Base-by-base conservation (phyloP, 192 early-diverging fungal species). In the Coemansia guatemalensis region DNA sequence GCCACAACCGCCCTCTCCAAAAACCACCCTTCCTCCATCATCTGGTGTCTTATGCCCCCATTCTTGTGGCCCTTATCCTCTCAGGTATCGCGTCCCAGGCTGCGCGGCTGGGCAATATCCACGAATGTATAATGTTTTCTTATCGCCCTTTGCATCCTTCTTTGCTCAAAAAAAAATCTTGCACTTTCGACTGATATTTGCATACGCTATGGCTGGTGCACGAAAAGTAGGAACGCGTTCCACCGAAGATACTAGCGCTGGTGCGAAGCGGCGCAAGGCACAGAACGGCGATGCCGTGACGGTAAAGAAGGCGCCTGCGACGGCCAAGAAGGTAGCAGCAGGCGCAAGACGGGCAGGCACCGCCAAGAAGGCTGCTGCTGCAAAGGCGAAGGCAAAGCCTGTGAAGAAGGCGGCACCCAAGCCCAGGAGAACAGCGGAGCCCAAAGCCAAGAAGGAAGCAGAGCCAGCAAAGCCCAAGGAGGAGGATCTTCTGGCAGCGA, bases 251-350 rank as follows among this genome's bases (percentile, higher is more conserved):
- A 62, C 60, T n/a, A 49, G 60, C 48, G 69, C 63, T 41, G 66
- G 61, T 47, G 56, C 35, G 20, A 78, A 78, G 70, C 65, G 56
- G 50, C 70, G 67, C 75, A 69, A 68, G 66, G 71, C 62, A 9
- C 64, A 69, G 54, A 50, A 55, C 35, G 48, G 49, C 25, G 29
- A 52, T n/a, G 32, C 59, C 21, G 56, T 49, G 71, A 24, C 71
- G 0, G 53, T 51, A 25, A 75, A 35, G 51, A 24, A 53, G 48
- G 60, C 61, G 5, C 9, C 66, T 22, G 11, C 56, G 49, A 21
- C 49, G 0, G 62, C 52, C n/a, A 73, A 73, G 52, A 67, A 64
- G 50, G 21, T 55, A 0, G 58, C 48, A 12, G 27, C 41, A 4
- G 39, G 22, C 12, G 12, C 48, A 24, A 67, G 24, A 35, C 53